Percentiles rank a stretch among this genome's conserved stretches.
These are phyloP conservation scores for Septoria linicola DNA, from an alignment of 2,329 filamentous ascomycete species.

Conservation along the genomic window DNA sequence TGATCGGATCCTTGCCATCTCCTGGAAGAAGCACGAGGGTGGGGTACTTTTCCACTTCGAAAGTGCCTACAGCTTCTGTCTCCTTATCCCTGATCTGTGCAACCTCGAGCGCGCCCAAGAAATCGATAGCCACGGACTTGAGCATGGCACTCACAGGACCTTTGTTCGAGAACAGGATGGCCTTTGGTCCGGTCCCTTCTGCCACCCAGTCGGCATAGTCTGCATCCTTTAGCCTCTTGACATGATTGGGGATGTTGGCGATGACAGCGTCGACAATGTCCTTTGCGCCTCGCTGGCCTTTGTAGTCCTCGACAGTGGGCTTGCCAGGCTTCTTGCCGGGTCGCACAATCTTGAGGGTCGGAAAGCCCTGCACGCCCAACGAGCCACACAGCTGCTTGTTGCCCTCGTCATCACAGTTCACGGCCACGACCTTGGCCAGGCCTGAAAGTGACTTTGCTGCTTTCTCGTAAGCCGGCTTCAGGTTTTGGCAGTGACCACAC, in stretches of 20 bases:
- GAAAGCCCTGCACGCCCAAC: conserved; percentile 91
- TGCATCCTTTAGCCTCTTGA: conserved; percentile 76
- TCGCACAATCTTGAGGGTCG: conserved; percentile 88
- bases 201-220: conserved; percentile 69
- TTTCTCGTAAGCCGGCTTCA: conserved; percentile 95
- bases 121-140: conserved; percentile 86
- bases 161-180: conserved; percentile 90
- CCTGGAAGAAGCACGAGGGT: conserved; percentile 76
- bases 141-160: conserved; percentile 80
- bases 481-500: conserved; percentile 95
- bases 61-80: conserved; percentile 66
- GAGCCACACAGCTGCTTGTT: conserved; percentile 85
- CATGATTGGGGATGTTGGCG: conserved; percentile 87
- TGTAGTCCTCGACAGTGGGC: conserved; percentile 86
- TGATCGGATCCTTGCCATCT: conserved; percentile 64
- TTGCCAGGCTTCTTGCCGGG: conserved; percentile 78
- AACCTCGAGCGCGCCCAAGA: conserved; percentile 73
- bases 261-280: conserved; percentile 83
- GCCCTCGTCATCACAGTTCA: conserved; percentile 89
- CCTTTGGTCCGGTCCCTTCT: conserved; percentile 71
- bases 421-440: conserved; percentile 86
- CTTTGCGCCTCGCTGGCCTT: conserved; percentile 78
- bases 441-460: conserved; percentile 86
- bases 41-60: conserved; percentile 75
- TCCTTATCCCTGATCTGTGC: conserved; percentile 86